Conservation (phyloP, 768 basidiomycete genomes). For the Agaricus blazei region DNA sequence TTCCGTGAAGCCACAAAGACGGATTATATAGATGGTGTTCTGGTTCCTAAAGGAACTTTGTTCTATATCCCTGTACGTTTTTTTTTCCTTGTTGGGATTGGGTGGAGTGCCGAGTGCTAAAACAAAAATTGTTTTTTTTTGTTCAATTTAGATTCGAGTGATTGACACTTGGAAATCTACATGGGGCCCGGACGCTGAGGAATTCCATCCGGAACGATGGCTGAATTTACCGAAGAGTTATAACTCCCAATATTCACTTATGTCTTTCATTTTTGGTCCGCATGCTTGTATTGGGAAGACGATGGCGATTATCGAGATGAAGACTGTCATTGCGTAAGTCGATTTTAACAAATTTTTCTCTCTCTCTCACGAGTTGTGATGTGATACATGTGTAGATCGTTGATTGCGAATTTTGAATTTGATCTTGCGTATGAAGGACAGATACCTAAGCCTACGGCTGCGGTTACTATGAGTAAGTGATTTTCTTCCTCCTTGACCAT, state of each 20-base stretch:
- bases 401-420: conserved; percentile 38
- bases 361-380: no score
- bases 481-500: neutral
- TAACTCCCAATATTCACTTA: conserved; percentile 29
- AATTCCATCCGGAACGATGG: conserved; percentile 45
- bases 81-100: no score
- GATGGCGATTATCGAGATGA: conserved; percentile 46
- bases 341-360: neutral
- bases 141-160: conserved; percentile 34
- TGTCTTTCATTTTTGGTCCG: conserved; percentile 41
- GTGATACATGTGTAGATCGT: conserved; percentile 15
- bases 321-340: conserved; percentile 34
- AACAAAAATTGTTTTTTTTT: no score
- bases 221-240: conserved; percentile 30
- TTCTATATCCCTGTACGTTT: conserved; percentile 35
- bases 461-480: conserved; percentile 41
- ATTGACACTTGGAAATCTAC: conserved; percentile 44
- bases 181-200: conserved; percentile 49
- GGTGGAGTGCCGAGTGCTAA: no score
- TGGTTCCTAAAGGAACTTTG: conserved; percentile 33
- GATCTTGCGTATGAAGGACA: conserved; percentile 35
- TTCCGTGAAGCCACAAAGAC: conserved; percentile 31
- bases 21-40: conserved; percentile 40
- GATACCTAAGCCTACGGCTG: conserved; percentile 17
- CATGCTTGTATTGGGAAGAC: conserved; percentile 45